Conservation (phyloP, 2,329 filamentous ascomycete genomes). For the Trichoderma sp. region DNA sequence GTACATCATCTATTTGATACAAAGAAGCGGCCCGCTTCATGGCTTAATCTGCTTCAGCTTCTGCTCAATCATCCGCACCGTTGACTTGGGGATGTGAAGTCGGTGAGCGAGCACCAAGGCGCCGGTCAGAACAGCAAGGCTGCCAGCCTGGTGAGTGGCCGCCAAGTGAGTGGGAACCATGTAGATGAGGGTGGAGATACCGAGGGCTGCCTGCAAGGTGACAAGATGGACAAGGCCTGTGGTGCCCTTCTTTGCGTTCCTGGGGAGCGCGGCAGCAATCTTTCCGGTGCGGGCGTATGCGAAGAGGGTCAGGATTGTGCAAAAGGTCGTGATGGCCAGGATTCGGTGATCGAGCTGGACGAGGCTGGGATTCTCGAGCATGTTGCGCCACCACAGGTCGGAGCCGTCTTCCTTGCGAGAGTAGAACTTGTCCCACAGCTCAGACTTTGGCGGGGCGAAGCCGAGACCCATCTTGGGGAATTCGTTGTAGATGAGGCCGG, state of each 20-base stretch:
- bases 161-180: slow-evolving; percentile 87
- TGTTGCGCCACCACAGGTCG: slow-evolving; percentile 95
- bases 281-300: slow-evolving; percentile 71
- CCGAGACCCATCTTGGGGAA: slow-evolving; percentile 93
- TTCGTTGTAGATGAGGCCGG: slow-evolving; percentile 97
- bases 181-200: slow-evolving; percentile 88
- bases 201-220: slow-evolving; percentile 75
- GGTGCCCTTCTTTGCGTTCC: slow-evolving; percentile 63
- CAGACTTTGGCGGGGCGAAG: slow-evolving; percentile 72
- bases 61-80: slow-evolving; percentile 57
- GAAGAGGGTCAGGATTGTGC: slow-evolving; percentile 72
- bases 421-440: slow-evolving; percentile 86
- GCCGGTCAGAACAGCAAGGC: slow-evolving; percentile 78
- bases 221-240: slow-evolving; percentile 80
- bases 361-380: slow-evolving; percentile 92
- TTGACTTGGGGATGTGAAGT: slow-evolving; percentile 67
- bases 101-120: slow-evolving; percentile 76
- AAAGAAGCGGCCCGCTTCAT: background rate
- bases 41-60: slow-evolving; percentile 37
- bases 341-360: slow-evolving; percentile 96
- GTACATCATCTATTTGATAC: slow-evolving; percentile 2
- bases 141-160: slow-evolving; percentile 89
- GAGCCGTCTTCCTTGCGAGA: slow-evolving; percentile 70
- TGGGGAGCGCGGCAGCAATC: slow-evolving; percentile 57
- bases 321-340: slow-evolving; percentile 85